These are phyloP conservation scores for Moesziomyces sp. DNA, from an alignment of 1,284 basidiomycete genomes.

Conservation along the genomic window DNA sequence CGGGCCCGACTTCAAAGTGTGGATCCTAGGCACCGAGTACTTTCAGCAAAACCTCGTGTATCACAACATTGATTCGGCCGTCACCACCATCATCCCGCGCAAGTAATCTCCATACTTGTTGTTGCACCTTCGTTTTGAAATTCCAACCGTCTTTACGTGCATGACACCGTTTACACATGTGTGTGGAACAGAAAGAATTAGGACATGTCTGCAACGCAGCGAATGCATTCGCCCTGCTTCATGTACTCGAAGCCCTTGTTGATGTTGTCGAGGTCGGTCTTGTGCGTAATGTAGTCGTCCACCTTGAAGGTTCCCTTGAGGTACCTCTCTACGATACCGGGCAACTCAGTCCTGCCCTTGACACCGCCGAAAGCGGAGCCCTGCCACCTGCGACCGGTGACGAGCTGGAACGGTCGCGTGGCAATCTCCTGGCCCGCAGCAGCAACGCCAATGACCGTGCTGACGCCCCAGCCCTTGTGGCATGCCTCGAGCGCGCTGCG, in stretches of 20 bases:
- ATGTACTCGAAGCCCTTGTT: conserved; percentile 92
- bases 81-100: conserved; percentile 21
- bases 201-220: conserved; percentile 71
- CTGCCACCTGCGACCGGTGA: conserved; percentile 97
- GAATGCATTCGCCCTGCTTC: conserved; percentile 92
- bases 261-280: conserved; percentile 76
- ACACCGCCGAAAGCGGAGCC: conserved; percentile 97
- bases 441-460: conserved; percentile 82
- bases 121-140: background rate
- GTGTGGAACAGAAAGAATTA: background rate
- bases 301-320: conserved; percentile 66
- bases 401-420: conserved; percentile 82
- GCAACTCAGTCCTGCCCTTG: conserved; percentile 88
- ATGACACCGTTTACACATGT: no score
- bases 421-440: conserved; percentile 96
- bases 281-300: conserved; percentile 69
- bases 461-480: conserved; percentile 87
- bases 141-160: background rate
- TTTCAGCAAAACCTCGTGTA: conserved; percentile 41
- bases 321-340: conserved; percentile 65
- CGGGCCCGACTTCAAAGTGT: conserved; percentile 22
- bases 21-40: conserved; percentile 35
- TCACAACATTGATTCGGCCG: conserved; percentile 26
- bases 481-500: conserved; percentile 93
- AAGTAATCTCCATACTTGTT: background rate